phyloP scores from a whole-genome alignment of 2,329 filamentous ascomycete species.

The Rutstroemia sp. region DNA sequence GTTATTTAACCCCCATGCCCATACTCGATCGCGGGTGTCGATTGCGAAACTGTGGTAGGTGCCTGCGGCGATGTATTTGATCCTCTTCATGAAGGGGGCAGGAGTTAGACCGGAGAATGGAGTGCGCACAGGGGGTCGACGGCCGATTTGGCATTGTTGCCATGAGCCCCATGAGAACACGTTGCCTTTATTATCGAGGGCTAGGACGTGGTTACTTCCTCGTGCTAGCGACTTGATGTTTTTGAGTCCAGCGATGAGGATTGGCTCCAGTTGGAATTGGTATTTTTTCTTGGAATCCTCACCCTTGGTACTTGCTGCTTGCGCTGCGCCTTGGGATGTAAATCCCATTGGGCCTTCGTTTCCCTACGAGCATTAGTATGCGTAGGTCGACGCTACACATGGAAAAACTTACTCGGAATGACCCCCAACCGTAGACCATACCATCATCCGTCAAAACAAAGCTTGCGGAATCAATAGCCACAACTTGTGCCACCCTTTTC shows the following conservation, averaged over 20 bases:
- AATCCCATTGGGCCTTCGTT: conserved; percentile 59
- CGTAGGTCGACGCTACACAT: neutral
- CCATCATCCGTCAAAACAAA: conserved; percentile 72
- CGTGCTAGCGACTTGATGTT: conserved; percentile 45
- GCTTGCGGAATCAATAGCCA: conserved; percentile 65
- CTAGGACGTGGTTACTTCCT: conserved; percentile 52
- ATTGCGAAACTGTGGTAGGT: conserved; percentile 78
- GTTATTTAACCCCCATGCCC: conserved; percentile 81
- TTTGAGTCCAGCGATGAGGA: conserved; percentile 49
- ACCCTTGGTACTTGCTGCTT: neutral
- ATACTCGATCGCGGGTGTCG: conserved; percentile 60
- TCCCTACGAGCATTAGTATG: conserved; percentile 35
- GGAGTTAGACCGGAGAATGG: conserved; percentile 21
- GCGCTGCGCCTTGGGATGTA: conserved; percentile 3
- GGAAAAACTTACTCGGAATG: conserved; percentile 54
- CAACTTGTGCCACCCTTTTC: conserved; percentile 33
- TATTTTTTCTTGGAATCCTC: conserved; percentile 14
- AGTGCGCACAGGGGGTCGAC: conserved; percentile 27
- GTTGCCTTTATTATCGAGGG: conserved; percentile 48
- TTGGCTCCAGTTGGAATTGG: conserved; percentile 29
- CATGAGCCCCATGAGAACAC: conserved; percentile 60
- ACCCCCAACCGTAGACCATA: conserved; percentile 76
- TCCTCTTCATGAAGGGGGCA: conserved; percentile 27
- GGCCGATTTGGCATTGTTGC: conserved; percentile 63
- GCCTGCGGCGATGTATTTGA: conserved; percentile 39